Evolutionary conservation across 768 basidiomycete species (phyloP), one percentile per base, ranked within the genome.

Genomic region (Phylloporus arenicola): DNA sequence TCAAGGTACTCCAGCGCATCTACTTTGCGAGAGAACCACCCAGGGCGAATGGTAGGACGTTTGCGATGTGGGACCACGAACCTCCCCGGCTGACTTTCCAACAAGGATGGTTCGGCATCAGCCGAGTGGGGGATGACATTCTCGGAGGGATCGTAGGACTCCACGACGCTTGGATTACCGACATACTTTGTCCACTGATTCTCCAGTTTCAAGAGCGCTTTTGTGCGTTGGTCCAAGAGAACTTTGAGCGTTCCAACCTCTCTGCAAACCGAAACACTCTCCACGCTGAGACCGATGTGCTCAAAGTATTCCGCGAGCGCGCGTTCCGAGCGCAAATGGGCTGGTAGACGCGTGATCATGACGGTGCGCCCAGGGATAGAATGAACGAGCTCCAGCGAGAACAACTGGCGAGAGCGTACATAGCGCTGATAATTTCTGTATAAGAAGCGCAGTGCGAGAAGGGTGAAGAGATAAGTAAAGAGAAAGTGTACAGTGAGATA

Each of bases 291-390:
- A 8, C 79, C 79, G 81, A 97, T 83, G 57, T 83, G 80, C 68
- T 97, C 95, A 64, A 96, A 97, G 66, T 96, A 96, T 55, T 92
- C 90, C 0, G 92, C 91, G 16, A 98, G 74, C 0, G 88, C 77
- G 10, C 85, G 81, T 63, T 97, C 95, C 9, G 85, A 83, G 57
- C 84, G 84, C 2, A 98, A 75, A 55, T 94, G 87, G n/a, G 71
- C 70, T 0, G 96, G 96, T 3, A 98, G 76, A 44, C 81, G 78
- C 16, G 88, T 86, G 35, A 96, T 81, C 70, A 98, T 79, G 25
- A 97, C 88, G 0, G 96, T 97, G 20, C 95, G 84, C 1, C 93
- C 92, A 0, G 94, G 86, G 39, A 97, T 89, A 11, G 92, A 94
- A 61, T 96, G 92, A 12, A 94, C 93, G 16, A 96, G 81, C 64